Conservation (phyloP, 495 filamentous ascomycete genomes). For the Penicillium ucsense region DNA sequence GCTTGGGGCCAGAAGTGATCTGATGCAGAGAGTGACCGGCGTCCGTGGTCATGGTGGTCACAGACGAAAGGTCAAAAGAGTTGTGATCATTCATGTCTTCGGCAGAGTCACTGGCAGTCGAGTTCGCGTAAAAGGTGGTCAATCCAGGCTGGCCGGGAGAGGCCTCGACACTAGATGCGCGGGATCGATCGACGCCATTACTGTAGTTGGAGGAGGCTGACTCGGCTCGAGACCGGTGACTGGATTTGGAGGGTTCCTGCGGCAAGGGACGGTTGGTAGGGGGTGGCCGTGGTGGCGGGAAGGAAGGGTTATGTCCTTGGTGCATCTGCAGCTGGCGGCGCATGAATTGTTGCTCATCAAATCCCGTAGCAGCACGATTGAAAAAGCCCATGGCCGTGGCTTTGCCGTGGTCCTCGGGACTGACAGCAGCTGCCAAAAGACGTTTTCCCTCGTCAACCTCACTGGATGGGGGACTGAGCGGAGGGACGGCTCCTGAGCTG, state of each 20-base stretch:
- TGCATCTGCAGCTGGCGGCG: conserved; percentile 74
- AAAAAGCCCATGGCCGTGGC: conserved; percentile 80
- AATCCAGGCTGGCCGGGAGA: conserved; percentile 21
- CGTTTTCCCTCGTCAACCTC: conserved; percentile 52
- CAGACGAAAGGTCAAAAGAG: conserved; percentile 17
- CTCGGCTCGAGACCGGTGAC: conserved; percentile 35
- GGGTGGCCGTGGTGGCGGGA: conserved; percentile 23
- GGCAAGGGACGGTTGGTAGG: conserved; percentile 22
- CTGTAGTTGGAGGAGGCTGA: conserved; percentile 39
- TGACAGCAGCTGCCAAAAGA: conserved; percentile 47
- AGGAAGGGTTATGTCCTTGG: conserved; percentile 45
- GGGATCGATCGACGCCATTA: conserved; percentile 19
- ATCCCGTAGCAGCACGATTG: conserved; percentile 64
- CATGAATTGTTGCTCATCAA: conserved; percentile 76
- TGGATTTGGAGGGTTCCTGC: conserved; percentile 29
- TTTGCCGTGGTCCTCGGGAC: conserved; percentile 72
- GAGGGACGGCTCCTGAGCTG: conserved; percentile 44
- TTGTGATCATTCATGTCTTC: conserved; percentile 25
- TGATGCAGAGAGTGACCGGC: conserved; percentile 24
- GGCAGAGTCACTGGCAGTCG: conserved; percentile 35
- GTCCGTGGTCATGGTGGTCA: conserved; percentile 17
- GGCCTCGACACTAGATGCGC: conserved; percentile 17
- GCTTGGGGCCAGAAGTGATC: conserved; percentile 16
- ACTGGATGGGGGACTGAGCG: conserved; percentile 64
- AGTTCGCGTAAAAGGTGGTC: conserved; percentile 35